Conservation (phyloP, 257 asterid species). For the Solanum chiquidenum region DNA sequence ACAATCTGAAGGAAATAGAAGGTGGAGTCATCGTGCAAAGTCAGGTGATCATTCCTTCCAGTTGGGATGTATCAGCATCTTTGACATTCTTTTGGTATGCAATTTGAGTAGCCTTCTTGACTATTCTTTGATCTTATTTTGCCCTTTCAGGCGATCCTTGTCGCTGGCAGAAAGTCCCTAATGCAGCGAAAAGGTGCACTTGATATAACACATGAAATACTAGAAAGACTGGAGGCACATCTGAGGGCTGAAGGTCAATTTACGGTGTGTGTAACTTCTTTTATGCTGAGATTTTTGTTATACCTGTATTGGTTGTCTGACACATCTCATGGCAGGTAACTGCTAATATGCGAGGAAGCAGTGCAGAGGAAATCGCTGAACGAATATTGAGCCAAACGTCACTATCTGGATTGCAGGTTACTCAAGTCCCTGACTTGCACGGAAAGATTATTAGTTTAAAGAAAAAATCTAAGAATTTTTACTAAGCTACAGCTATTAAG, state of each 20-base stretch:
- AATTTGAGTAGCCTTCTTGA: background rate
- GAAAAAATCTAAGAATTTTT: background rate
- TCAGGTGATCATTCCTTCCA: conserved; percentile 43
- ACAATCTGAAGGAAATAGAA: conserved; percentile 86
- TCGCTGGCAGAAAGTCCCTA: conserved; percentile 85
- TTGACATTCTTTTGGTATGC: background rate
- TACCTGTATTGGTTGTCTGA: background rate
- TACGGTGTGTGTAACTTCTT: conserved; percentile 42
- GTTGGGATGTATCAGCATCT: background rate
- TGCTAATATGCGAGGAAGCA: conserved; percentile 94
- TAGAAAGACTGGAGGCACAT: conserved; percentile 96
- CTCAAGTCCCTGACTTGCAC: background rate
- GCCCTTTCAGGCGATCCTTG: conserved; percentile 65
- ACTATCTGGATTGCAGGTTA: conserved; percentile 86
- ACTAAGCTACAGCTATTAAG: background rate
- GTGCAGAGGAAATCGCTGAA: conserved; percentile 91
- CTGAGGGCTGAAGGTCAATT: conserved; percentile 78
- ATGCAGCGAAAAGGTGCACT: conserved; percentile 69
- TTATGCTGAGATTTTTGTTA: background rate
- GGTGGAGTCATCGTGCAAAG: conserved; percentile 92
- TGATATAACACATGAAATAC: conserved; percentile 85
- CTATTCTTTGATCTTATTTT: background rate
- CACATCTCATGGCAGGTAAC: conserved; percentile 44
- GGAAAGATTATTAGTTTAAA: background rate
- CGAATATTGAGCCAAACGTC: conserved; percentile 74